Evolutionary conservation across 2,329 filamentous ascomycete genomes (phyloP), one percentile per base, ranked within the genome.

Genomic region (Penicillium sp.): DNA sequence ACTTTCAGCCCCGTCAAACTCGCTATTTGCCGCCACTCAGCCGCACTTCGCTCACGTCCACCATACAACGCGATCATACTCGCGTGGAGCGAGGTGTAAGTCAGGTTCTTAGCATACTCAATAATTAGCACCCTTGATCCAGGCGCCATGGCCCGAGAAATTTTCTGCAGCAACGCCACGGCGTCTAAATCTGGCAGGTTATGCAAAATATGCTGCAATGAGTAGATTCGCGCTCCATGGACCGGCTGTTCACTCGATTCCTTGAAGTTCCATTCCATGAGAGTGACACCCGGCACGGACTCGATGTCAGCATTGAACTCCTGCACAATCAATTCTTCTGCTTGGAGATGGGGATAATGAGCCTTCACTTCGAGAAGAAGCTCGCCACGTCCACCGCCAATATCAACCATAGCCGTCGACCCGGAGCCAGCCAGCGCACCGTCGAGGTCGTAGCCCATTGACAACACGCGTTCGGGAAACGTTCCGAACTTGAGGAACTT

Each of bases 211-310:
- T 73, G 70, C 14, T 70, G 68, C 3, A 74, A 54, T 4, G 65
- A 65, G 38, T 75, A 74, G 22, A 69, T 57, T 3, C 69, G 53
- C 3, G 72, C 72, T 0, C 69, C 71, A 1, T 55, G 52, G 14
- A 75, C 57, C 2, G 71, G 69, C 40, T 75, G 70, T 3, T 67
- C 66, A 13, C 58, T 61, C 22, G 59, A 56, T n/a, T 63, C 58
- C 50, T 74, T 72, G 55, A 67, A 75, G 32, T 75, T 66, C 71
- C 72, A 75, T 27, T 65, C 56, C 58, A 68, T 65, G 11, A 72
- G 49, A 1, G 59, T 67, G 7, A 75, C 48, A 1, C 64, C 65
- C 0, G 68, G 58, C 2, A 68, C 55, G 4, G 60, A 56, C 9
- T 51, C 59, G 13, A 72, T 63, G 5, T 67, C 67, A 0, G 69